Percentiles rank a stretch among this genome's conserved stretches.
Evolutionary conservation across 2,329 filamentous ascomycete species (phyloP).

Genomic region (Cladorrhinum sp.): DNA sequence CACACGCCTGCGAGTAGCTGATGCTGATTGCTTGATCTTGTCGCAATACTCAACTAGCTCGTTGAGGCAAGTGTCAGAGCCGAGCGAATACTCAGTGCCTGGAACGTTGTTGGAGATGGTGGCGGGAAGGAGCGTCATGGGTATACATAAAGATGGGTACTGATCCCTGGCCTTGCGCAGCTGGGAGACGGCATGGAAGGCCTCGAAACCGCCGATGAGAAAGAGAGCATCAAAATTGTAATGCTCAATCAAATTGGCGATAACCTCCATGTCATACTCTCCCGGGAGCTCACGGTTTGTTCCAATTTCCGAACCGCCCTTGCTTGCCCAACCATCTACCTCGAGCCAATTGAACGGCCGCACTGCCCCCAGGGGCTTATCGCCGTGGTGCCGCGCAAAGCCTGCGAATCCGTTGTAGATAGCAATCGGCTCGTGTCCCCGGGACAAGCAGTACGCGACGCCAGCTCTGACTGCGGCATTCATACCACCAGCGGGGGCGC

Average conservation of each 20-base stretch:
- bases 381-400: conserved; percentile 83
- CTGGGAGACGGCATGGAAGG: conserved; percentile 87
- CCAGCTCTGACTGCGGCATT: conserved; percentile 93
- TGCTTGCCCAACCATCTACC: conserved; percentile 91
- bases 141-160: conserved; percentile 86
- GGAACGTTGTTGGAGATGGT: conserved; percentile 99
- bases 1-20: conserved; percentile 85
- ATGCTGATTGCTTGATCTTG: conserved; percentile 95
- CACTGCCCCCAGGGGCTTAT: conserved; percentile 77
- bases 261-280: conserved; percentile 77
- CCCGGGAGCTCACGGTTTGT: conserved; percentile 91
- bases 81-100: conserved; percentile 93
- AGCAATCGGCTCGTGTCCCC: conserved; percentile 88
- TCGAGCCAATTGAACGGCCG: conserved; percentile 89
- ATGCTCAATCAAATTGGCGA: conserved; percentile 77
- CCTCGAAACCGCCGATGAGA: conserved; percentile 92
- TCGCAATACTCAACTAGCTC: conserved; percentile 94
- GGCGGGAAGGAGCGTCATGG: conserved; percentile 87
- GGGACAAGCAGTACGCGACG: conserved; percentile 85
- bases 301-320: conserved; percentile 95
- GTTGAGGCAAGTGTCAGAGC: conserved; percentile 95
- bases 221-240: conserved; percentile 92
- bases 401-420: conserved; percentile 98
- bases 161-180: conserved; percentile 74
- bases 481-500: conserved; percentile 95